Conservation (phyloP, 1,284 basidiomycete species). For the Ustilago shanxiensis region DNA sequence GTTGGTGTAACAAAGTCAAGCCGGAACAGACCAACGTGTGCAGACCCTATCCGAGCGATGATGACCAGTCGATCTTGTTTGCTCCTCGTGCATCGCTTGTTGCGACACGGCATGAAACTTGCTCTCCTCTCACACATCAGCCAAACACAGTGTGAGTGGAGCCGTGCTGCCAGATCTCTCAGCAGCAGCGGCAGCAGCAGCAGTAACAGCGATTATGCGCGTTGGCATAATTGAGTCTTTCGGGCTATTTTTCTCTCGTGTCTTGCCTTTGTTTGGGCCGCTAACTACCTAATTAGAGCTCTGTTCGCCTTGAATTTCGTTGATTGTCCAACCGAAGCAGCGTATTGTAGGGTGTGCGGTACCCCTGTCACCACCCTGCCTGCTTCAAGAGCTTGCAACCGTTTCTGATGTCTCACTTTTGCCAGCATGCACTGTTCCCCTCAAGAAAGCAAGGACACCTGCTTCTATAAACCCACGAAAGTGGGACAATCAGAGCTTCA, state of each 20-base stretch:
- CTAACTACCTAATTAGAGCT: constrained; percentile 1
- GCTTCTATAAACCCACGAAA: neutral
- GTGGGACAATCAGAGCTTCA: neutral
- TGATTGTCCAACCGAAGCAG: neutral
- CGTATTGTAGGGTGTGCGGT: too few species aligned
- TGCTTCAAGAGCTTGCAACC: neutral
- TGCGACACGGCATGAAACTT: neutral
- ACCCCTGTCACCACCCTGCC: neutral
- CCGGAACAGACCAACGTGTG: too few species aligned
- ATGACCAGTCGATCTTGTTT: neutral
- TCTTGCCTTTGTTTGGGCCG: neutral
- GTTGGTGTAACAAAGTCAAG: neutral
- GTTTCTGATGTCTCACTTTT: neutral
- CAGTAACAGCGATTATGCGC: neutral
- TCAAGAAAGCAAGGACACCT: neutral
- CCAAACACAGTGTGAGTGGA: constrained; percentile 1
- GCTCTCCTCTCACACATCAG: neutral
- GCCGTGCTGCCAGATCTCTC: constrained; percentile 5
- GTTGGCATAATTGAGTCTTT: neutral
- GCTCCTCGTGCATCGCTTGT: neutral
- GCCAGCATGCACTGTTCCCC: neutral
- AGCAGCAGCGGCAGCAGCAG: too few species aligned
- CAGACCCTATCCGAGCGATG: constrained; percentile 1
- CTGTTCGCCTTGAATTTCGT: neutral
- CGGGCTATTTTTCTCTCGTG: neutral